These are phyloP conservation scores for Didymella lethalis DNA, from an alignment of 2,329 filamentous ascomycete genomes.

Conservation along the genomic window DNA sequence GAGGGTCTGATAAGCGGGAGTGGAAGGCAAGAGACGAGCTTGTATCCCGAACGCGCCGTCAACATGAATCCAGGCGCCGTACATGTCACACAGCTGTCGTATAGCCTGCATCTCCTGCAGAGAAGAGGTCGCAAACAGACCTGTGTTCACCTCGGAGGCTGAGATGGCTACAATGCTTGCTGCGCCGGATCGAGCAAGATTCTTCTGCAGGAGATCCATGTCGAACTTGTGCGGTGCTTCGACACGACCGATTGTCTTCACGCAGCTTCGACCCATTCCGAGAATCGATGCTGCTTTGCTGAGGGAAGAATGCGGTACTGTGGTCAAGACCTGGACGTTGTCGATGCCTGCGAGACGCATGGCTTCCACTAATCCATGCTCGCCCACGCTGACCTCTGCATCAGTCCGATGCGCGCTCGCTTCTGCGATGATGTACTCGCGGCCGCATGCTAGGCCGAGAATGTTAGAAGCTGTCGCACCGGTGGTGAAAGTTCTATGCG, in stretches of 20 bases:
- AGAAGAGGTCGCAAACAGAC: conserved; percentile 73
- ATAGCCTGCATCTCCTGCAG: conserved; percentile 67
- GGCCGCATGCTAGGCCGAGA: conserved; percentile 71
- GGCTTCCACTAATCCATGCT: conserved; percentile 73
- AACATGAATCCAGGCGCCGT: conserved; percentile 86
- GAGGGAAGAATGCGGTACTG: conserved; percentile 83
- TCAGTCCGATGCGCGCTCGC: conserved; percentile 52
- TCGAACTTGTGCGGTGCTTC: conserved; percentile 74
- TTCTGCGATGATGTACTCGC: conserved; percentile 69
- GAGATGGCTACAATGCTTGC: conserved; percentile 83
- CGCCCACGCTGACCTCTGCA: conserved; percentile 62
- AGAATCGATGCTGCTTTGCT: conserved; percentile 83
- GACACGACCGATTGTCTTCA: conserved; percentile 66
- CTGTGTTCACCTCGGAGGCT: conserved; percentile 90
- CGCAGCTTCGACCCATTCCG: conserved; percentile 74
- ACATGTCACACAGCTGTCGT: conserved; percentile 73
- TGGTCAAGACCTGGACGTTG: conserved; percentile 79
- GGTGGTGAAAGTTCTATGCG: conserved; percentile 81
- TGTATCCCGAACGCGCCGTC: conserved; percentile 93
- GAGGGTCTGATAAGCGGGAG: conserved; percentile 65
- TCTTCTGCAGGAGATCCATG: conserved; percentile 67
- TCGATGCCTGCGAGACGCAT: conserved; percentile 69
- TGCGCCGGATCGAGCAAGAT: conserved; percentile 62
- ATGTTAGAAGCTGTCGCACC: conserved; percentile 73
- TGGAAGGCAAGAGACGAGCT: conserved; percentile 67